Conservation (phyloP, 2,329 filamentous ascomycete genomes). For the Coniella lustricola region DNA sequence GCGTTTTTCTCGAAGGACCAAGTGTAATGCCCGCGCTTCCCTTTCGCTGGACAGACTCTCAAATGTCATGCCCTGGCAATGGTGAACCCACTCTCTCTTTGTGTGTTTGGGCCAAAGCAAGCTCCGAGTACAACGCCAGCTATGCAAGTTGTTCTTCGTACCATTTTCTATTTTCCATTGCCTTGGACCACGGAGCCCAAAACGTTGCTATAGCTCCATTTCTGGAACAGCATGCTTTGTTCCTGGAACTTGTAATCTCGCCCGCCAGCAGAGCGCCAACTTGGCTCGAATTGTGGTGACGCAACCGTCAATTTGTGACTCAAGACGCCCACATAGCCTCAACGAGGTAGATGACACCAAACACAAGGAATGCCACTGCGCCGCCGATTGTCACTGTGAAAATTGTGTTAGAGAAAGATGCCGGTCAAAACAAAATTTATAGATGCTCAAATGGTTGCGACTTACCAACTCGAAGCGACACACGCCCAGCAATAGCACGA, state of each 20-base stretch:
- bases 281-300: too few relatives aligned
- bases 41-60: too few relatives aligned
- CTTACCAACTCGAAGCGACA: constrained; percentile 94
- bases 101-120: too few relatives aligned
- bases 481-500: constrained; percentile 82
- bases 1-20: too few relatives aligned
- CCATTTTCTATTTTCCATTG: too few relatives aligned
- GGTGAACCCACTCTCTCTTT: too few relatives aligned
- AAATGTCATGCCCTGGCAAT: too few relatives aligned
- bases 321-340: constrained; percentile 60
- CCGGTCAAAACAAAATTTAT: background rate
- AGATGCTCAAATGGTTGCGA: constrained; percentile 22
- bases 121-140: background rate
- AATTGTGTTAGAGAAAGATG: background rate
- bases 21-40: too few relatives aligned
- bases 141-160: background rate
- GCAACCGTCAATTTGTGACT: background rate
- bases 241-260: too few relatives aligned
- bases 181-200: background rate
- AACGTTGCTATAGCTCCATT: too few relatives aligned
- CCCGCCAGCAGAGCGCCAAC: too few relatives aligned
- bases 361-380: constrained; percentile 80
- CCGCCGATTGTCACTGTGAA: constrained; percentile 82
- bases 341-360: constrained; percentile 84
- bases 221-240: too few relatives aligned